Base-by-base conservation (phyloP, 805 yeast species). In the Yarrowia deformans region DNA sequence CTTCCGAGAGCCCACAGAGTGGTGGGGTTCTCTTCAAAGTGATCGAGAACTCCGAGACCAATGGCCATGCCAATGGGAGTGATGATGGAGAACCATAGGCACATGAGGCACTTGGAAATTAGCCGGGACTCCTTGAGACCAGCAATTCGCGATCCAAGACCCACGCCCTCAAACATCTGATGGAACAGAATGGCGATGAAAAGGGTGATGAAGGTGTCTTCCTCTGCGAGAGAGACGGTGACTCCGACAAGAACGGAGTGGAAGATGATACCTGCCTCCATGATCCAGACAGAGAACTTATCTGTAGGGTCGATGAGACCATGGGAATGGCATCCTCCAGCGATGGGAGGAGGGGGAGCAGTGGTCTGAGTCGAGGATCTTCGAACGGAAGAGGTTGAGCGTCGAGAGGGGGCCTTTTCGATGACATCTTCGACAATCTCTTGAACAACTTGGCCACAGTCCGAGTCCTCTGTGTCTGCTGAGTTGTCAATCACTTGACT, bases 131-230 rank as follows among this genome's bases (percentile, higher is more conserved):
- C 52, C 19, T 92, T 91, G 0, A 85, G 81, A 42, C 82, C 86
- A 78, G 92, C 89, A 45, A 90, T 82, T 77, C 97, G 85, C 9
- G 94, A 84, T 32, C 97, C 97, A 72, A 91, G 81, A 70, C 97
- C 97, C 61, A 91, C 82, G 63, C 97, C 97, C 79, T 91, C 97
- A 75, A 91, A 91, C 81, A 88, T 82, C 78, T 91, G 97, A 77
- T 91, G 81, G 71, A 79, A 74, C 4, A 75, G 75, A 14, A 79
- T 70, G 37, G 79, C 97, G 71, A 89, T 84, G 77, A 89, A 90
- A 63, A 91, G 80, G 7, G 90, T 84, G 70, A 81, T 84, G 75
- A 90, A 91, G 72, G 87, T 88, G 76, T 89, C 94, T 1, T 86
- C 89, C 61, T 93, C 95, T 5, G 95, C 82, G 18, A 90, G 90